Evolutionary conservation across 1,284 basidiomycete species (phyloP).

Genomic region (Melampsora americana): DNA sequence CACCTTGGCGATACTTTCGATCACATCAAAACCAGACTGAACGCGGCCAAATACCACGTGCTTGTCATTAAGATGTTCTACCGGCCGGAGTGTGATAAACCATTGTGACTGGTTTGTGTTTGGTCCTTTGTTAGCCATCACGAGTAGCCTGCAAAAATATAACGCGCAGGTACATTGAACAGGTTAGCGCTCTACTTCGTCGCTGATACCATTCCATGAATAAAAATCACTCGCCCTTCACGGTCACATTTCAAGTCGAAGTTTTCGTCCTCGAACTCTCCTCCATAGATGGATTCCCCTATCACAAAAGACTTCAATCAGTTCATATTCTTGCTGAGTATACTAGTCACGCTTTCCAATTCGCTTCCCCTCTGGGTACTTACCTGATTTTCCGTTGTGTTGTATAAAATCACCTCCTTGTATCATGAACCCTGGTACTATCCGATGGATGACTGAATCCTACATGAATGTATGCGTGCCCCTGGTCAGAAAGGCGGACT

Average conservation of each 20-base stretch:
- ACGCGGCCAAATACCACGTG: constrained; percentile 42
- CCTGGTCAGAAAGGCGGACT: neutral
- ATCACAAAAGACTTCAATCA: neutral
- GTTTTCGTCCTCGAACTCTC: constrained; percentile 37
- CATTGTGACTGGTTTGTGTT: constrained; percentile 42
- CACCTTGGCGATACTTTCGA: constrained; percentile 19
- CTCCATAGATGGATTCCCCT: constrained; percentile 42
- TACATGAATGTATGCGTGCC: neutral
- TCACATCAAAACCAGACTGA: constrained; percentile 29
- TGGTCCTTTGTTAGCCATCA: constrained; percentile 39
- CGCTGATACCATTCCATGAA: neutral
- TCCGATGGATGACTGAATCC: constrained; percentile 35
- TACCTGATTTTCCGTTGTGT: constrained; percentile 32
- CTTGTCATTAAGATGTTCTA: constrained; percentile 35
- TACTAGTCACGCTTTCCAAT: too few relatives aligned
- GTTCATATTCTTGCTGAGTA: too few relatives aligned
- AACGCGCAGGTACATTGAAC: neutral
- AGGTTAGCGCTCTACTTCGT: neutral
- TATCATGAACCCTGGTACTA: constrained; percentile 36
- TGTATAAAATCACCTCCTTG: constrained; percentile 42
- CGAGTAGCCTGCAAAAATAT: constrained; percentile 18
- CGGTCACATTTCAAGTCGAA: constrained; percentile 33
- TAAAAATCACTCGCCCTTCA: constrained; percentile 11
- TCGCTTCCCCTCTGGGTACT: neutral
- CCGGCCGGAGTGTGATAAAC: constrained; percentile 33